Percentiles rank a stretch among this genome's conserved stretches.
These are phyloP conservation scores for Coniochaeta hoffmannii DNA, from an alignment of 2,329 filamentous ascomycete genomes.

Conservation along the genomic window DNA sequence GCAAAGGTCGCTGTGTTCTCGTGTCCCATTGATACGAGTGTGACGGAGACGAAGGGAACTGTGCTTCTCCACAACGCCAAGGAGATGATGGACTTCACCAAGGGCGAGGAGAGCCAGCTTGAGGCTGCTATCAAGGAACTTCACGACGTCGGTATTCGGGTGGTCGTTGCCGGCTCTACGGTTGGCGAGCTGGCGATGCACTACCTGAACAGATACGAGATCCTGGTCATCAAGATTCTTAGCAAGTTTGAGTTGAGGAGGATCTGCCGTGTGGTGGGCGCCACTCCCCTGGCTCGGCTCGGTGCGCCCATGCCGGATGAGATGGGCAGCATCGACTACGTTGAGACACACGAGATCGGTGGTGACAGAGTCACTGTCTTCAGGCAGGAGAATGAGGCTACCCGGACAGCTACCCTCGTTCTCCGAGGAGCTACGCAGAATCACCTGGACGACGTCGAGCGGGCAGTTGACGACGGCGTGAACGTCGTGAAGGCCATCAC, in stretches of 20 bases:
- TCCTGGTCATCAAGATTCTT: conserved; percentile 91
- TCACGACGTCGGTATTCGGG: conserved; percentile 85
- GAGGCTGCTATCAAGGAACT: conserved; percentile 92
- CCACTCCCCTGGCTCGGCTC: conserved; percentile 89
- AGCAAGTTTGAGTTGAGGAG: conserved; percentile 97
- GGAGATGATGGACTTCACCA: conserved; percentile 98
- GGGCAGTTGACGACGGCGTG: conserved; percentile 94
- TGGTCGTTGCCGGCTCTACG: conserved; percentile 87
- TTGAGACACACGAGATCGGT: conserved; percentile 96
- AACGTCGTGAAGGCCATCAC: conserved; percentile 99
- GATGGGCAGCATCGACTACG: conserved; percentile 90
- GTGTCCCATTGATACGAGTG: conserved; percentile 88
- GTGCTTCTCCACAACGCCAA: conserved; percentile 94
- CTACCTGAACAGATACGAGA: conserved; percentile 96
- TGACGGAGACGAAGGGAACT: conserved; percentile 98
- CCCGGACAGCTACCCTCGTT: conserved; percentile 88
- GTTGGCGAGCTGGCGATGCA: conserved; percentile 93
- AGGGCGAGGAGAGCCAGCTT: conserved; percentile 88
- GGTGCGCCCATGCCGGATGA: conserved; percentile 99
- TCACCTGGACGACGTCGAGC: conserved; percentile 93
- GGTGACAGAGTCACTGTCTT: conserved; percentile 98
- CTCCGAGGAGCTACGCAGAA: conserved; percentile 95
- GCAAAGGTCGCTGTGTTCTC: conserved; percentile 97
- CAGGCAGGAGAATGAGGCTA: conserved; percentile 88
- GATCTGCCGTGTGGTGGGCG: conserved; percentile 91